Evolutionary conservation across 148 eudicot species (phyloP).

Genomic region (Rhododendron henanense): DNA sequence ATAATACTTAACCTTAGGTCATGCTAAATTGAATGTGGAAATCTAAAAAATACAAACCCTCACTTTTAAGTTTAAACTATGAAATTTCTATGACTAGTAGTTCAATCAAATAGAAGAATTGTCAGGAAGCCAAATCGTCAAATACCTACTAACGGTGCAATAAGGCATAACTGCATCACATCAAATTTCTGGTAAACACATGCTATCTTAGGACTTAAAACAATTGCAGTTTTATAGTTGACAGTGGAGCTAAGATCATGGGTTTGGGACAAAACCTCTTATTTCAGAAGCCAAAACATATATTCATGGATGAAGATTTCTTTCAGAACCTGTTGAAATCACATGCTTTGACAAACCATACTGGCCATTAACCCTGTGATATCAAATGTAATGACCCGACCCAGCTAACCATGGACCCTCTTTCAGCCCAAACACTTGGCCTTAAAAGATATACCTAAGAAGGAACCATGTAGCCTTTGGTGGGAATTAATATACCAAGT

Average conservation of each 20-base stretch:
- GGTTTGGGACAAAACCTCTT: background rate
- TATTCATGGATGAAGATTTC: background rate
- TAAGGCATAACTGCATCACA: background rate
- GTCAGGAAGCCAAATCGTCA: background rate
- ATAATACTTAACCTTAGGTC: background rate
- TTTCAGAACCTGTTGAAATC: background rate
- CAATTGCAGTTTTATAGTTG: background rate
- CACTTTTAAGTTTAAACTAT: background rate
- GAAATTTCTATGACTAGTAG: background rate
- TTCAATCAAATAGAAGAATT: background rate
- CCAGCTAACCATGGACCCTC: too few species aligned
- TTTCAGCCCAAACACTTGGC: too few species aligned
- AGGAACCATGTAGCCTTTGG: too few species aligned
- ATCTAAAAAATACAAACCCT: background rate
- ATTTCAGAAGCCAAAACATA: background rate
- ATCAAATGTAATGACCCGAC: too few species aligned
- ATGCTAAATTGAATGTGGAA: background rate
- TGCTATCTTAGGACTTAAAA: background rate
- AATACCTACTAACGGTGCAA: background rate
- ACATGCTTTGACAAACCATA: too few species aligned
- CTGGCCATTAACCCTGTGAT: too few species aligned
- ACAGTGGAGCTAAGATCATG: background rate
- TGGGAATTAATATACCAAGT: too few species aligned
- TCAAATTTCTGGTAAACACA: background rate
- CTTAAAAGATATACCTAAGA: too few species aligned